phyloP scores from a whole-genome alignment of 176 grass and related monocot species.

The Pontederia crassipes region DNA sequence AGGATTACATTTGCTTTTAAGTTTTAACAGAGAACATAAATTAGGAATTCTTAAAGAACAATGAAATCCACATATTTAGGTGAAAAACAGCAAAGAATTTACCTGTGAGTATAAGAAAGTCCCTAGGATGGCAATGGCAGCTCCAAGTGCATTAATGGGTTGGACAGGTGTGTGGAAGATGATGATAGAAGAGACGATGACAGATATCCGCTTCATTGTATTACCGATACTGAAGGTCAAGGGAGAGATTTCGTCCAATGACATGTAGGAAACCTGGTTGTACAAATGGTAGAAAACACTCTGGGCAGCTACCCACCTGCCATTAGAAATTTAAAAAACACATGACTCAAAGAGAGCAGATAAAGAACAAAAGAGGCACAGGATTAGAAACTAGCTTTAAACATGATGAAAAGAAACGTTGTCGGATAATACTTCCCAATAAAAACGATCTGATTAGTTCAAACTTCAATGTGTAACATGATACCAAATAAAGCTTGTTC shows the following conservation, averaged over 20 bases:
- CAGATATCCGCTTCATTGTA: background rate
- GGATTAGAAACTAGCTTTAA: background rate
- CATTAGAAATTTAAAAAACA: background rate
- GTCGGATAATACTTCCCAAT: too few relatives aligned
- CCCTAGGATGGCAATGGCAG: background rate
- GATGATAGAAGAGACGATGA: background rate
- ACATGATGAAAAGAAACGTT: too few relatives aligned
- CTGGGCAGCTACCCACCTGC: background rate
- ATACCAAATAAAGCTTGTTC: too few relatives aligned
- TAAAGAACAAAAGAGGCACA: background rate
- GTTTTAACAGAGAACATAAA: too few relatives aligned
- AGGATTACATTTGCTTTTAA: too few relatives aligned
- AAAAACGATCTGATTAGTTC: too few relatives aligned
- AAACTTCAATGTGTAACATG: too few relatives aligned
- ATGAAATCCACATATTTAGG: too few relatives aligned
- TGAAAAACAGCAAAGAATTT: background rate
- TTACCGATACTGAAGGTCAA: background rate
- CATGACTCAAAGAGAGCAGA: background rate
- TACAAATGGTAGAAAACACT: background rate
- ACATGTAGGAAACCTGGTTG: constrained; percentile 3
- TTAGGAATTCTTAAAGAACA: too few relatives aligned
- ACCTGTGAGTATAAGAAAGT: background rate
- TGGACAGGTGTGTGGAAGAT: background rate
- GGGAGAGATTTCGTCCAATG: background rate
- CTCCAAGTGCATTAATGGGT: background rate